A percentile compares a stretch with the other conserved stretches of the same genome.
phyloP scores from a whole-genome alignment of 2,329 filamentous ascomycete species.

The Arthrobotrys musiformis region DNA sequence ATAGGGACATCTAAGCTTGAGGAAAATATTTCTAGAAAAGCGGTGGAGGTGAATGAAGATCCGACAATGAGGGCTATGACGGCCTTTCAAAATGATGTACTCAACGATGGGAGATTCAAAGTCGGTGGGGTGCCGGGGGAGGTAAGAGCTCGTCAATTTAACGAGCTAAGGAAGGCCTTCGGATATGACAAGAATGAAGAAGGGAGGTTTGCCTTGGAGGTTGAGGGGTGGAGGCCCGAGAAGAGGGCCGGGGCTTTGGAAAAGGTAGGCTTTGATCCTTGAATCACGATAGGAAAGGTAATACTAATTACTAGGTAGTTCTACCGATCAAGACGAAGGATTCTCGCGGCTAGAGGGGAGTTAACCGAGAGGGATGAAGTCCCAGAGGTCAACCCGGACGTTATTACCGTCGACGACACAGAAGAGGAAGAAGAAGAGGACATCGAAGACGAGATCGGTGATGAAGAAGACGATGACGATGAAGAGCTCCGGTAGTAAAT shows the following conservation, averaged over 20 bases:
- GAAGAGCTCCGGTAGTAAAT: slow-evolving; percentile 8
- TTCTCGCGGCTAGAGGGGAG: slow-evolving; percentile 37
- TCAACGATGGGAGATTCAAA: slow-evolving; percentile 57
- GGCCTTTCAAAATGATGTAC: slow-evolving; percentile 57
- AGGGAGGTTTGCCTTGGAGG: slow-evolving; percentile 86
- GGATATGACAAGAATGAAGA: slow-evolving; percentile 72
- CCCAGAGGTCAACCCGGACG: slow-evolving; percentile 12
- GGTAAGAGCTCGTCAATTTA: slow-evolving; percentile 84
- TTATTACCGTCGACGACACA: slow-evolving; percentile 51
- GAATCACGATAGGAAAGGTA: background rate
- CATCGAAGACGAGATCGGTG: slow-evolving; percentile 26
- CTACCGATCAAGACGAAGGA: slow-evolving; percentile 33
- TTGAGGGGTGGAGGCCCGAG: slow-evolving; percentile 89
- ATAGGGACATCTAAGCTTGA: slow-evolving; percentile 94
- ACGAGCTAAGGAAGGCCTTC: slow-evolving; percentile 83
- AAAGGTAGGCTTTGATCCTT: slow-evolving; percentile 30
- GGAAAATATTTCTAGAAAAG: slow-evolving; percentile 80
- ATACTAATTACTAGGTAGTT: slow-evolving; percentile 27
- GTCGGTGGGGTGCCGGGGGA: slow-evolving; percentile 70
- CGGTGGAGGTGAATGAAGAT: slow-evolving; percentile 71
- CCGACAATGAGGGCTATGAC: slow-evolving; percentile 60
- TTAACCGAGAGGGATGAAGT: slow-evolving; percentile 18
- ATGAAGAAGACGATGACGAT: slow-evolving; percentile 27
- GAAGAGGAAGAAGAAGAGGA: slow-evolving; percentile 41
- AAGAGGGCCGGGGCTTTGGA: slow-evolving; percentile 66